A percentile compares a stretch with the other conserved stretches of the same genome.
phyloP scores from a whole-genome alignment of 129 eudicot genomes.

The Lactuca sativa region DNA sequence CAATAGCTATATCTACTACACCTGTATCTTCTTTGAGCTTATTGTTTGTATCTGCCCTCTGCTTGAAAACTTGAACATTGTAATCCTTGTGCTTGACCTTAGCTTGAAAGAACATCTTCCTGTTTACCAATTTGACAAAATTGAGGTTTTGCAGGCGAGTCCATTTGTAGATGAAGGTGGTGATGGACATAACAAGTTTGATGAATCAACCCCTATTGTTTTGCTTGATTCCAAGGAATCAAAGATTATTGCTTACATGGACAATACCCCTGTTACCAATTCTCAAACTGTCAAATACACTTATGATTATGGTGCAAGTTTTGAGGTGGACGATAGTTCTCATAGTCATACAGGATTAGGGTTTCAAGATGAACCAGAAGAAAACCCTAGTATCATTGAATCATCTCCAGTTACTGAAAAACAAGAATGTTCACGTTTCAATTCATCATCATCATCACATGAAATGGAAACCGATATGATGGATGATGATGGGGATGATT shows the following conservation, averaged over 20 bases:
- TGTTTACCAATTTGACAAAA: not conserved
- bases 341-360: conserved; percentile 80
- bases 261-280: conserved; percentile 47
- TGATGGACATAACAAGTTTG: conserved; percentile 30
- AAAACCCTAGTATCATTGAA: conserved; percentile 24
- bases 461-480: conserved; percentile 38
- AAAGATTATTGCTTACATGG: conserved; percentile 57
- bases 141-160: conserved; percentile 46
- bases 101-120: not conserved
- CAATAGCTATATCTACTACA: too few species aligned
- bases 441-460: conserved; percentile 25
- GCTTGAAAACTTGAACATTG: not conserved
- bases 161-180: conserved; percentile 26
- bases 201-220: conserved; percentile 49
- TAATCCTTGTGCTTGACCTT: not conserved
- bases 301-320: conserved; percentile 63
- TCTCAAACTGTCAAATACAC: conserved; percentile 44
- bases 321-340: conserved; percentile 56
- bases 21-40: too few species aligned
- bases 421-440: conserved; percentile 28
- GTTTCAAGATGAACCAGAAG: conserved; percentile 53
- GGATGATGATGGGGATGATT: conserved; percentile 36
- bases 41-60: not conserved
- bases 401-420: conserved; percentile 37
- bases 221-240: conserved; percentile 55